A percentile compares a stretch with the other conserved stretches of the same genome.
Evolutionary conservation across 345 rosid genomes (phyloP).

Genomic region (Citrus sinensis): DVS_A1.0 CM039162.1:21421001-21421500

Average conservation of each 20-base stretch:
- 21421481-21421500: neutral
- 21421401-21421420: neutral
- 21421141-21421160: neutral
- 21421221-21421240: neutral
- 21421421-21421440: neutral
- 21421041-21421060: neutral
- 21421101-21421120: neutral
- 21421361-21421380: neutral
- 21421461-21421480: neutral
- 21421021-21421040: conserved; percentile 39
- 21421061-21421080: neutral
- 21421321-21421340: neutral
- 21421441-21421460: neutral
- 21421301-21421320: neutral
- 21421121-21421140: neutral
- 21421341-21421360: neutral
- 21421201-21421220: neutral
- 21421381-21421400: neutral
- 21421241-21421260: neutral
- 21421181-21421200: no score
- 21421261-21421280: neutral
- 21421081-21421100: neutral
- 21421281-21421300: neutral
- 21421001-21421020: conserved; percentile 24
- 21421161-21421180: no score